Conservation (phyloP, 441 rosid species). For the Kokia cookei region DNA sequence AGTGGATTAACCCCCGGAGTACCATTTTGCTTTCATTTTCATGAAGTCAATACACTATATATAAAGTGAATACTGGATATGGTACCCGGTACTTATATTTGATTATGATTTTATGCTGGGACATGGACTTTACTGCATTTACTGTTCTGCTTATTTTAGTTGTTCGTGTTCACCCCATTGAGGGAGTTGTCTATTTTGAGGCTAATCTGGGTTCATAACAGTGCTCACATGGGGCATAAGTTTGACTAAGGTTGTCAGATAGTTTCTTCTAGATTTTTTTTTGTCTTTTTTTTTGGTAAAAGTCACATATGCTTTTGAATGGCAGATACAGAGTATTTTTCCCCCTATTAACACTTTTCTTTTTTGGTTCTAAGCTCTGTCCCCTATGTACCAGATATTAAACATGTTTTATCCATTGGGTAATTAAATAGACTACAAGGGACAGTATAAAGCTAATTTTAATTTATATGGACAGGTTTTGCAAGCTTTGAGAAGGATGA, state of each 20-base stretch:
- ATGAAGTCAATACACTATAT: not conserved
- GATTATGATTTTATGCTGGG: not conserved
- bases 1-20: not conserved
- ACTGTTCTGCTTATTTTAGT: not conserved
- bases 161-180: not conserved
- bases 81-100: not conserved
- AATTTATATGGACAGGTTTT: slow-evolving; percentile 47
- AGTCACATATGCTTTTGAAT: not conserved
- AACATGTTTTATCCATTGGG: not conserved
- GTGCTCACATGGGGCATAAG: not conserved
- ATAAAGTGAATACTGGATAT: not conserved
- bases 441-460: slow-evolving; percentile 6
- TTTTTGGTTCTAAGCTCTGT: not conserved
- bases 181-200: not conserved
- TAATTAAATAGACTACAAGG: not conserved
- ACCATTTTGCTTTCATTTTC: not conserved
- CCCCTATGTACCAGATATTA: not conserved
- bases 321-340: not conserved
- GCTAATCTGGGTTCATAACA: not conserved
- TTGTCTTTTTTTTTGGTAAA: not conserved
- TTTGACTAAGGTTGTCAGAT: not conserved
- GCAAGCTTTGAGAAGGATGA: slow-evolving; percentile 85
- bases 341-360: not conserved
- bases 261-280: not conserved
- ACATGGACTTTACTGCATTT: not conserved